Evolutionary conservation across 352 stramenopile species (phyloP).

Genomic region (Globisporangium spiculum): DNA sequence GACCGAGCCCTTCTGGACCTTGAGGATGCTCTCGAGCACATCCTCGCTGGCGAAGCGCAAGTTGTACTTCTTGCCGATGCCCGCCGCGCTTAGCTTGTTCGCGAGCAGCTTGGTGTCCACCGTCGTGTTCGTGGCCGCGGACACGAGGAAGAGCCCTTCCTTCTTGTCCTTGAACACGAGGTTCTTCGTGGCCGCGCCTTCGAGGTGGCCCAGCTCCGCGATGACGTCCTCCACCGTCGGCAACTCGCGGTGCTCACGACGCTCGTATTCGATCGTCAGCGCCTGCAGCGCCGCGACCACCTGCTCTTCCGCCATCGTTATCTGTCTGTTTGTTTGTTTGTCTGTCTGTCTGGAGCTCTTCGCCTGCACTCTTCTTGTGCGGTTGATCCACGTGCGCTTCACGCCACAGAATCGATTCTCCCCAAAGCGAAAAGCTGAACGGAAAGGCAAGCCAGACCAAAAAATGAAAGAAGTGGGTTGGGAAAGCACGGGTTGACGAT

Average conservation of each 20-base stretch:
- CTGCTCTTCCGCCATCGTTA: conserved; percentile 48
- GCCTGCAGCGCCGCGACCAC: conserved; percentile 57
- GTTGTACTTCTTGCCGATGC: conserved; percentile 89
- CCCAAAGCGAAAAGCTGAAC: neutral
- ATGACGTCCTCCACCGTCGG: conserved; percentile 74
- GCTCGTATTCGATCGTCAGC: conserved; percentile 55
- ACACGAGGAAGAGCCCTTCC: conserved; percentile 95
- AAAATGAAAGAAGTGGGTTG: conserved; percentile 3
- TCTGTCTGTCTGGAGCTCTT: neutral
- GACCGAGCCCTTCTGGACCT: conserved; percentile 92
- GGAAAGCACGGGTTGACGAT: neutral
- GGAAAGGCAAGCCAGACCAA: neutral
- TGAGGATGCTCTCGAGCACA: conserved; percentile 76
- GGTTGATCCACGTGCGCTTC: conserved; percentile 4
- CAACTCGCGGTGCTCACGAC: conserved; percentile 54
- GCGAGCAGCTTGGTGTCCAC: conserved; percentile 93
- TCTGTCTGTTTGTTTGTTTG: neutral
- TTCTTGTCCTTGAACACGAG: conserved; percentile 98
- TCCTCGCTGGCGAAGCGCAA: conserved; percentile 91
- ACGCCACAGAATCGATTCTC: conserved; percentile 20
- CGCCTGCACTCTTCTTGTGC: neutral
- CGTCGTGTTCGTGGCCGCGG: conserved; percentile 68
- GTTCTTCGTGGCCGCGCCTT: conserved; percentile 92
- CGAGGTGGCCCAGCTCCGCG: conserved; percentile 74
- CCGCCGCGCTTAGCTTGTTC: conserved; percentile 63